Base-by-base conservation (phyloP, 2,329 filamentous ascomycete genomes). In the Aspergillus hiratsukae region DNA sequence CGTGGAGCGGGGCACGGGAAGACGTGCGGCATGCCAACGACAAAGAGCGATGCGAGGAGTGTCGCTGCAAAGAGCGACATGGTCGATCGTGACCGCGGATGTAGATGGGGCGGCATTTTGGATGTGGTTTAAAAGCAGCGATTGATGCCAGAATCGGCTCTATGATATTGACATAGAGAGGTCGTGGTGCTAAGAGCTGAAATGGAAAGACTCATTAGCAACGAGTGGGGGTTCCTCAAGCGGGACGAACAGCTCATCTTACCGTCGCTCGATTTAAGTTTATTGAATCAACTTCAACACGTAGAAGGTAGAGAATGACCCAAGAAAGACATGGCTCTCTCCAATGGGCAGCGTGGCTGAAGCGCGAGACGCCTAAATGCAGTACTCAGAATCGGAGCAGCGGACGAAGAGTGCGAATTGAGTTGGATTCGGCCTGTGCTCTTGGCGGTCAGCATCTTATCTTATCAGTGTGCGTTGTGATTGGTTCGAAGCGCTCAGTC, bases 1-100 rank as follows among this genome's bases (percentile, higher is more conserved):
- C 89, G 83, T 2, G 90, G 90, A 48, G 91, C 90, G 1, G 94
- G 94, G 71, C 94, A 99, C 1, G 94, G 94, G 19, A 99, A 83
- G 29, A 95, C 71, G 73, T 99, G 94, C 23, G 94, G 94, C 48
- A 96, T 80, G 29, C 85, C 90, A 53, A 99, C 94, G 60, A 99
- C 92, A 61, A 96, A 83, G 74, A 99, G 96, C 65, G 89, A 94
- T 31, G 91, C 87, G 60, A 90, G 82, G 54, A 97, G 83, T 1
- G 93, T 97, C n/a, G 89, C 90, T 51, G 91, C 91, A 78, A 99
- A 99, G 58, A 99, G 87, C 48, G 91, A 94, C 55, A 89, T 92
- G 66, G 94, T 99, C 78, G 91, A 90, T 67, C 90, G 87, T 64
- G 93, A 97, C 74, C 92, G 87, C 35, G 94, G 94, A 75, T 99